Percentiles rank a stretch among this genome's conserved stretches.
These are phyloP conservation scores for Balansia obtecta DNA, from an alignment of 2,329 filamentous ascomycete species.

Conservation along the genomic window DNA sequence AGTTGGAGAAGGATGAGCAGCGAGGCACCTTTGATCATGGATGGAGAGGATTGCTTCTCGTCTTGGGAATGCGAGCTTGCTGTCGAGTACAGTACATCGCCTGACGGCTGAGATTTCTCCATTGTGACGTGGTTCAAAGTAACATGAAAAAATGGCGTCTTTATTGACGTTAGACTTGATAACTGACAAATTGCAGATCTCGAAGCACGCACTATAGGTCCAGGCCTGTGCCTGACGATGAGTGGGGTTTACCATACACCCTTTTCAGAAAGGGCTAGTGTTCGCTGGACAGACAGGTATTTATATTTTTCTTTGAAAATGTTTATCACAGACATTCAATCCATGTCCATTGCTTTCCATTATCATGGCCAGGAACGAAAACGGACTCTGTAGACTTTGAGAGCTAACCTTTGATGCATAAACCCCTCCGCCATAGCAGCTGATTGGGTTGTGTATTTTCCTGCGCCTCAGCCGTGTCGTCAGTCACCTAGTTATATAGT, in stretches of 20 bases:
- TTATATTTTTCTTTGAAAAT: too few species aligned
- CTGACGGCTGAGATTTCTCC: neutral
- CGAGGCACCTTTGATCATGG: conserved; percentile 57
- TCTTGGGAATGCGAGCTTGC: neutral
- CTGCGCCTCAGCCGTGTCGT: neutral
- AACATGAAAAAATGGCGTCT: neutral
- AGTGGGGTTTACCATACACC: neutral
- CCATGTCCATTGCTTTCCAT: too few species aligned
- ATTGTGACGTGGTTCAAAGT: neutral
- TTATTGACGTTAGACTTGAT: neutral
- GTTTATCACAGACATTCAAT: too few species aligned
- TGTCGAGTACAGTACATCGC: neutral
- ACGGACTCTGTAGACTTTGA: too few species aligned
- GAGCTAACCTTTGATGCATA: too few species aligned
- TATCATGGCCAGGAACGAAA: too few species aligned
- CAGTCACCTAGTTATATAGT: neutral
- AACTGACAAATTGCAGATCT: neutral
- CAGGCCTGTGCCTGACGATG: neutral
- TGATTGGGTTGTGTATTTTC: neutral
- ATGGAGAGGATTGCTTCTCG: conserved; percentile 8
- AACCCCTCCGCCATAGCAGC: too few species aligned
- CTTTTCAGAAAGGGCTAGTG: neutral
- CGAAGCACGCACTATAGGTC: neutral
- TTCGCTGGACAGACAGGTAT: too few species aligned
- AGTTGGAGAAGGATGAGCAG: conserved; percentile 84